These are phyloP conservation scores for Phaeosphaeria sp. DNA, from an alignment of 2,329 filamentous ascomycete species.

Conservation along the genomic window DNA sequence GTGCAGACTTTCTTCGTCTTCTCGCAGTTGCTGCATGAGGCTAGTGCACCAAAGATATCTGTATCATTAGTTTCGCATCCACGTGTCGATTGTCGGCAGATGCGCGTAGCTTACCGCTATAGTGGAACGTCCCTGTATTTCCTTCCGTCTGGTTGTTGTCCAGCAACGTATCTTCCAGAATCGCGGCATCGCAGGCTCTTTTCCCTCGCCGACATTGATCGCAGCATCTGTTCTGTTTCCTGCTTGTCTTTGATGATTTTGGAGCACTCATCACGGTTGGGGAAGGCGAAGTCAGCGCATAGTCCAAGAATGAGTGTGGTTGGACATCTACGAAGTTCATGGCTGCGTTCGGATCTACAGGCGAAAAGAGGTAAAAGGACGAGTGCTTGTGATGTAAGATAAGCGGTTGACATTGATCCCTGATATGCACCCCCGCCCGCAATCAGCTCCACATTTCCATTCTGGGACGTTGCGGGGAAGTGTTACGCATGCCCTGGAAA, in stretches of 20 bases:
- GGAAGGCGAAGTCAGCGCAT: conserved; percentile 45
- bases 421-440: conserved; percentile 41
- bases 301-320: conserved; percentile 45
- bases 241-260: conserved; percentile 42
- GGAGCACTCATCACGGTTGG: conserved; percentile 22
- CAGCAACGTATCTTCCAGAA: conserved; percentile 43
- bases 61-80: conserved; percentile 22
- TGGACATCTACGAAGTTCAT: conserved; percentile 49
- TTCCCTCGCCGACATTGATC: conserved; percentile 57
- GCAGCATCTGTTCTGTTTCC: conserved; percentile 54
- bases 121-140: conserved; percentile 41
- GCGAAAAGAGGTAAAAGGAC: conserved; percentile 37
- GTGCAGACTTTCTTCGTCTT: conserved; percentile 55
- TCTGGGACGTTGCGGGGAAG: conserved; percentile 36
- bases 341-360: conserved; percentile 29
- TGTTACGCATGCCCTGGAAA: conserved; percentile 8
- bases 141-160: conserved; percentile 28
- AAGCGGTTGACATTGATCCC: conserved; percentile 23
- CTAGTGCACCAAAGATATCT: conserved; percentile 45
- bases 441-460: conserved; percentile 24
- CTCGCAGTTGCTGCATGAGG: conserved; percentile 52
- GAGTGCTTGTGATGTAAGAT: conserved; percentile 19
- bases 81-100: background rate
- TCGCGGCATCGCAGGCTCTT: conserved; percentile 53
- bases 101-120: conserved; percentile 38